Conservation (phyloP, 768 basidiomycete genomes). For the Lanmaoa rubissima region DNA sequence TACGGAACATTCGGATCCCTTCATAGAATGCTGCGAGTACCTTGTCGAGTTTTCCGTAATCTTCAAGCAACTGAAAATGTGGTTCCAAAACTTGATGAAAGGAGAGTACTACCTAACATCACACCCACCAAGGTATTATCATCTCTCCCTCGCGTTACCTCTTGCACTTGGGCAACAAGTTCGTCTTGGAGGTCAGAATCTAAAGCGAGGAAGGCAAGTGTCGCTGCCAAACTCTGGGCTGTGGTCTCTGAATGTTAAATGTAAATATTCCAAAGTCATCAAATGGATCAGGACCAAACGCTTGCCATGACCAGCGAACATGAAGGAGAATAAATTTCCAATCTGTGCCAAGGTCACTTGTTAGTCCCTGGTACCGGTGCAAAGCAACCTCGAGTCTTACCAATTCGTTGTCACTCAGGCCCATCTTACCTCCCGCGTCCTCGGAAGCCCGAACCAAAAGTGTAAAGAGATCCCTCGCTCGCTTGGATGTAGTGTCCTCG, state of each 20-base stretch:
- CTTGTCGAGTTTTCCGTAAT: slow-evolving; percentile 31
- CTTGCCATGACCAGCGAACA: slow-evolving; percentile 60
- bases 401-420: slow-evolving; percentile 19
- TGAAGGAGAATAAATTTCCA: slow-evolving; percentile 49
- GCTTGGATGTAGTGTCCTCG: background rate
- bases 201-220: slow-evolving; percentile 31
- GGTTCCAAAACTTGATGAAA: background rate
- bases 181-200: slow-evolving; percentile 33
- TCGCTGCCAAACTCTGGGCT: slow-evolving; percentile 32
- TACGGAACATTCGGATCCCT: slow-evolving; percentile 36
- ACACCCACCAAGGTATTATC: slow-evolving; percentile 15
- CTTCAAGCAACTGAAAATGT: slow-evolving; percentile 18
- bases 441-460: slow-evolving; percentile 23
- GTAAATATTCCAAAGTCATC: background rate
- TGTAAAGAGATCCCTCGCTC: slow-evolving; percentile 20
- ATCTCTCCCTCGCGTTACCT: slow-evolving; percentile 23
- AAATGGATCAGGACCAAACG: background rate
- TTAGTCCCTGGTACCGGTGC: background rate
- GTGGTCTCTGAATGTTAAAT: slow-evolving; percentile 31
- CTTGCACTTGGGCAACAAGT: slow-evolving; percentile 29
- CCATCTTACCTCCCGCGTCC: slow-evolving; percentile 14
- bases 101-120: background rate
- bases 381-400: background rate
- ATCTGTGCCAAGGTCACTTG: slow-evolving; percentile 34
- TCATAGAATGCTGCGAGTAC: slow-evolving; percentile 31